Conservation (phyloP, 1,139 yeast species). For the Kazachstania sp. region DNA sequence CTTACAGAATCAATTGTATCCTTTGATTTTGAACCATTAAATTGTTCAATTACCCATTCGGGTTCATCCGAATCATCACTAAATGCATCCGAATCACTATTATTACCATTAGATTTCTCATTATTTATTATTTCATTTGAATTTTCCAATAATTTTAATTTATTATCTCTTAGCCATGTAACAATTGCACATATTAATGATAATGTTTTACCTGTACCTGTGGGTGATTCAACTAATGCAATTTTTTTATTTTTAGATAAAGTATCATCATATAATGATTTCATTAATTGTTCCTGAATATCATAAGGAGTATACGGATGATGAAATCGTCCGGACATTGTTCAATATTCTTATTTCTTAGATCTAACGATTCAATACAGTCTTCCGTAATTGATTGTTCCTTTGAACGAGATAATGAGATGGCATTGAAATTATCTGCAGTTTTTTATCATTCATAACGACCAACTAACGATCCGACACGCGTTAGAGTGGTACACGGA, state of each 20-base stretch:
- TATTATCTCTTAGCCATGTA: constrained; percentile 73
- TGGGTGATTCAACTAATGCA: constrained; percentile 87
- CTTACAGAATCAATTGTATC: constrained; percentile 32
- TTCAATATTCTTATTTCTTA: background rate
- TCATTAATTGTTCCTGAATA: constrained; percentile 74
- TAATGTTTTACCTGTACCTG: constrained; percentile 90
- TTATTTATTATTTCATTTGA: background rate
- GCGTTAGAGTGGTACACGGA: too few species aligned
- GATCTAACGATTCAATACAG: too few species aligned
- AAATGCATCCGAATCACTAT: constrained; percentile 22
- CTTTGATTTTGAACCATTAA: constrained; percentile 30
- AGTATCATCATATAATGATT: constrained; percentile 55
- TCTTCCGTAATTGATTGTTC: too few species aligned
- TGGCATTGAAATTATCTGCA: too few species aligned
- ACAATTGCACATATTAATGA: constrained; percentile 79
- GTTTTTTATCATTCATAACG: too few species aligned
- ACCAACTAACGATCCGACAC: too few species aligned
- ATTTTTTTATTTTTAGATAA: constrained; percentile 49
- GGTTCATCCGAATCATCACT: constrained; percentile 43
- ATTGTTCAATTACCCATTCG: constrained; percentile 48
- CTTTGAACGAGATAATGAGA: too few species aligned
- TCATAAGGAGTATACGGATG: constrained; percentile 81
- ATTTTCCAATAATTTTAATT: constrained; percentile 25
- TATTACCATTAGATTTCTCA: constrained; percentile 4
- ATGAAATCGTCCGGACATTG: constrained; percentile 33